These are phyloP conservation scores for Candida palmyrensis DNA, from an alignment of 805 yeast species.

Conservation along the genomic window DNA sequence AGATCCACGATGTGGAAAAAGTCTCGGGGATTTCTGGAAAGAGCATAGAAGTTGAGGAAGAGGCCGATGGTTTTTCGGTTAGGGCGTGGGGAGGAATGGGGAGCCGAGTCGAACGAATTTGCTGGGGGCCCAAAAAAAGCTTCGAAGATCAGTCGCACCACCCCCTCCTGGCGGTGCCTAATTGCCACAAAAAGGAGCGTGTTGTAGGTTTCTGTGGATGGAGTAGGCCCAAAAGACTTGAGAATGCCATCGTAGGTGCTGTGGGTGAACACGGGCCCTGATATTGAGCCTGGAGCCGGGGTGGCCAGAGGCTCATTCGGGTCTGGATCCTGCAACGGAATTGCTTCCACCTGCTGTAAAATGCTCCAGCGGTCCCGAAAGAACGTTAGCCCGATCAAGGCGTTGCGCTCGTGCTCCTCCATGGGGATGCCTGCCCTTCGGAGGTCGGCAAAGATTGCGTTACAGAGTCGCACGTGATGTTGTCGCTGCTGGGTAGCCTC, in stretches of 20 bases:
- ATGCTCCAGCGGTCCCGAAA: constrained; percentile 26
- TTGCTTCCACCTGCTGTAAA: constrained; percentile 8
- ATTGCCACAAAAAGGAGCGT: constrained; percentile 23
- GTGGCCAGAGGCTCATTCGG: background rate
- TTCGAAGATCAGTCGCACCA: constrained; percentile 14
- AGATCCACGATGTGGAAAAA: background rate
- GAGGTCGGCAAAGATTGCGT: constrained; percentile 24
- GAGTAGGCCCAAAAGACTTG: background rate
- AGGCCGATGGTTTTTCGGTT: constrained; percentile 5
- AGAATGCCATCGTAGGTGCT: background rate
- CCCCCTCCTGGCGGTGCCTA: constrained; percentile 18
- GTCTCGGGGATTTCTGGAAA: background rate
- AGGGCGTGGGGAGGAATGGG: no score
- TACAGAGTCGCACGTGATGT: constrained; percentile 15
- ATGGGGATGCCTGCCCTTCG: constrained; percentile 20
- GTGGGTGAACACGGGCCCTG: background rate
- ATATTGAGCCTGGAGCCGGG: background rate
- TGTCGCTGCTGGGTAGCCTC: constrained; percentile 15
- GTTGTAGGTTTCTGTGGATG: constrained; percentile 17
- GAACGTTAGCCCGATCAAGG: constrained; percentile 23
- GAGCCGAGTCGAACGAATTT: no score
- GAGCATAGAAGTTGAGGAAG: constrained; percentile 3
- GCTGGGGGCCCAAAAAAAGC: no score
- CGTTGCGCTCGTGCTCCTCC: constrained; percentile 23
- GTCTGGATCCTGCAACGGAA: background rate